Base-by-base conservation (phyloP, 768 basidiomycete genomes). In the Amanita pallidorosea region DNA sequence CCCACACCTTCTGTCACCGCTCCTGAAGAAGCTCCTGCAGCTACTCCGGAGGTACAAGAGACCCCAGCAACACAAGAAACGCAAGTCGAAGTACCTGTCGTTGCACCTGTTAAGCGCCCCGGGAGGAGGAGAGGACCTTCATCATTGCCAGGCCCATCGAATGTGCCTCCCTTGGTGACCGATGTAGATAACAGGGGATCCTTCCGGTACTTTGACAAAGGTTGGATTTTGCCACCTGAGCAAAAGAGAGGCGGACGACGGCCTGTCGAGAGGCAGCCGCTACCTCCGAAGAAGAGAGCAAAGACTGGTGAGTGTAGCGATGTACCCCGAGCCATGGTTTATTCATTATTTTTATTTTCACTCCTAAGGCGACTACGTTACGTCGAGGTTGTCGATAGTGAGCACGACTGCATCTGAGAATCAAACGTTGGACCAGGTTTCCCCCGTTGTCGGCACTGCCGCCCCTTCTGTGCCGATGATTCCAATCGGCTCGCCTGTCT, bases 201-300 rank as follows among this genome's bases (percentile, higher is more conserved):
- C 17, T 96, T 95, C 71, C 77, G 71, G 60, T 65, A 83, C 67
- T 95, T 95, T 67, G 84, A 96, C 53, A 70, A 73, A 20, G 92
- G 92, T 0, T 94, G 90, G 91, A 88, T 95, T 7, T 66, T 94
- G 12, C 87, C 89, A 20, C 70, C 80, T 2, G 87, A 85, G 31
- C 76, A 80, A 47, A 76, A 79, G 56, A 74, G 91, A 29, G 76
- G 81, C 27, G 80, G 80, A 18, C 69, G 85, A 12, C 63, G 65
- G 18, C 60, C 70, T 12, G 54, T 72, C 8, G 79, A 80, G 22
- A 68, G 72, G 35, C 64, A 63, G n/a, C 57, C 61, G 3, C 54
- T 70, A 27, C 76, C 73, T 31, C 77, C 80, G 17, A 77, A 69
- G 64, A 83, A 82, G 66, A 72, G 69, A 33, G 66, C 67, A 53